These are phyloP conservation scores for Trametes maxima DNA, from an alignment of 768 basidiomycete species.

Conservation along the genomic window DNA sequence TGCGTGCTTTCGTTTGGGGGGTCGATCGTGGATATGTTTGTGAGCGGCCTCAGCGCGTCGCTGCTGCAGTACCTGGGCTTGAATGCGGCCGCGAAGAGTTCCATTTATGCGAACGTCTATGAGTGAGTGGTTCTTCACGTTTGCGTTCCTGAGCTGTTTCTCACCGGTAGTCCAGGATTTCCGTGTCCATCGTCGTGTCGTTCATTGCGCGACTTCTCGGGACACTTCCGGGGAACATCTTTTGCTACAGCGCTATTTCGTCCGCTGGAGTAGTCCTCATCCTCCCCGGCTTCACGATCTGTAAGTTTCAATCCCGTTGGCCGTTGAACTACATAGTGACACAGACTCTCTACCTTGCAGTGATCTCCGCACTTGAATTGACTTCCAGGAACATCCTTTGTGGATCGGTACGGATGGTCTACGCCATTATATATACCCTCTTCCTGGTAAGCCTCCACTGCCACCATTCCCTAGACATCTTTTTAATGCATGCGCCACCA, in stretches of 20 bases:
- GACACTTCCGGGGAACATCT: constrained; percentile 69
- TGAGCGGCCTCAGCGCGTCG: constrained; percentile 69
- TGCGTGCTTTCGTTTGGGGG: constrained; percentile 84
- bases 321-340: not conserved
- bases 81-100: constrained; percentile 80
- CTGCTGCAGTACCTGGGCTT: constrained; percentile 79
- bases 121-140: constrained; percentile 60
- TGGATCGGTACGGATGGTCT: constrained; percentile 81
- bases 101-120: constrained; percentile 94
- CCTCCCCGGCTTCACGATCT: constrained; percentile 82
- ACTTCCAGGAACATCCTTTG: constrained; percentile 82
- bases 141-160: not conserved
- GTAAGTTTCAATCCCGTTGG: constrained; percentile 44
- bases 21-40: constrained; percentile 80
- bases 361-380: constrained; percentile 77
- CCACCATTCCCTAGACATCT: not conserved
- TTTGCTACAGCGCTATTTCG: constrained; percentile 90
- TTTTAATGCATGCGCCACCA: constrained; percentile 29
- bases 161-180: constrained; percentile 55
- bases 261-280: constrained; percentile 91
- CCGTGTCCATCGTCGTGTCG: constrained; percentile 80
- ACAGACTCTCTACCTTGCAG: constrained; percentile 37
- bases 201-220: constrained; percentile 81
- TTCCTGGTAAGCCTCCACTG: constrained; percentile 55
- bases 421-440: constrained; percentile 83